These are phyloP conservation scores for Mallotus japonicus DNA, from an alignment of 441 rosid species.

Conservation along the genomic window DNA sequence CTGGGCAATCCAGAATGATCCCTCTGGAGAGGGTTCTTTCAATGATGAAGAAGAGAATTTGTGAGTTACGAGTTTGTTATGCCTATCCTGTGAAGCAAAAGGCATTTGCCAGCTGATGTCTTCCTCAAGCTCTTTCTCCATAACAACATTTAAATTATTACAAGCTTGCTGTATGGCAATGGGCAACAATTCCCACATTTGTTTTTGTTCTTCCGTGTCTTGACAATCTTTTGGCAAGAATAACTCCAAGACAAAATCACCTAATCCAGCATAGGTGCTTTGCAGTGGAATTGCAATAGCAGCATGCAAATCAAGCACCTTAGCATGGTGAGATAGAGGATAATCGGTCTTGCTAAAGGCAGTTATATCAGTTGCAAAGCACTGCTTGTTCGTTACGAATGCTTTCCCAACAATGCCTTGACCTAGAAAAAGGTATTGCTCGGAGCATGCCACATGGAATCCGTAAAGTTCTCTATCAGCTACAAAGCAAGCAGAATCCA, in stretches of 20 bases:
- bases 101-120: slow-evolving; percentile 31
- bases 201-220: slow-evolving; percentile 26
- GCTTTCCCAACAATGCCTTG: slow-evolving; percentile 51
- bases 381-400: slow-evolving; percentile 33
- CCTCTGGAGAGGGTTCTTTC: slow-evolving; percentile 39
- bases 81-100: slow-evolving; percentile 29
- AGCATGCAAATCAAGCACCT: slow-evolving; percentile 40
- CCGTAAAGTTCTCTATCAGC: slow-evolving; percentile 38
- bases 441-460: slow-evolving; percentile 75
- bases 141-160: slow-evolving; percentile 30
- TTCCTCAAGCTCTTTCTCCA: slow-evolving; percentile 43
- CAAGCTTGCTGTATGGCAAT: slow-evolving; percentile 29
- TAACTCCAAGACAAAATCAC: slow-evolving; percentile 48
- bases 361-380: slow-evolving; percentile 37
- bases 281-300: slow-evolving; percentile 46
- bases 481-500: slow-evolving; percentile 70
- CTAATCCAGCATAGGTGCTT: slow-evolving; percentile 29
- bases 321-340: slow-evolving; percentile 54
- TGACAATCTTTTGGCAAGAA: slow-evolving; percentile 46
- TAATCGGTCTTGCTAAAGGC: slow-evolving; percentile 41
- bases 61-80: slow-evolving; percentile 23
- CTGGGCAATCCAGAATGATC: slow-evolving; percentile 31
- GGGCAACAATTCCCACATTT: slow-evolving; percentile 27
- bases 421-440: slow-evolving; percentile 42
- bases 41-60: slow-evolving; percentile 26